Conservation (phyloP, 2,329 filamentous ascomycete genomes). For the Talaromyces sp. region DNA sequence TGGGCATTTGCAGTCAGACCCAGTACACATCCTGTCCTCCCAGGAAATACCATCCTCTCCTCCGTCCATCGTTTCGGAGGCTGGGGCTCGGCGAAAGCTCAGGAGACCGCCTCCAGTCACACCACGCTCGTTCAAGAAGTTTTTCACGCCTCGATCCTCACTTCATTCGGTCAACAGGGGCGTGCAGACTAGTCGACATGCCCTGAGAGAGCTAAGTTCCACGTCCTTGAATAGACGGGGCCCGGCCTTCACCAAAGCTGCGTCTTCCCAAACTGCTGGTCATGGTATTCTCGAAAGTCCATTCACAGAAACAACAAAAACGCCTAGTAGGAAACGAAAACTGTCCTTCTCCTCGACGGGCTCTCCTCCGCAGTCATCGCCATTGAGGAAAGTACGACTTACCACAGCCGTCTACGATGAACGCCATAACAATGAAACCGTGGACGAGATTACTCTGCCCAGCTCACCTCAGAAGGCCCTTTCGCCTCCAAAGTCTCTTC, state of each 20-base stretch:
- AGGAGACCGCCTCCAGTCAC: conserved; percentile 44
- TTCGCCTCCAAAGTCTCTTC: conserved; percentile 7
- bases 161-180: conserved; percentile 28
- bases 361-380: conserved; percentile 46
- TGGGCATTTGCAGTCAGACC: conserved; percentile 6
- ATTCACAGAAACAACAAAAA: conserved; percentile 25
- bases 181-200: conserved; percentile 39
- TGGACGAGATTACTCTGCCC: conserved; percentile 21
- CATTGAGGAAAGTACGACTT: conserved; percentile 37
- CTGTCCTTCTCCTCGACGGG: conserved; percentile 39
- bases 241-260: conserved; percentile 34
- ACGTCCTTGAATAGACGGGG: conserved; percentile 38
- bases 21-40: conserved; percentile 10
- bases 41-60: conserved; percentile 37
- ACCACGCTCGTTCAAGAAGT: conserved; percentile 45
- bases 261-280: conserved; percentile 12
- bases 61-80: conserved; percentile 35
- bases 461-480: background rate
- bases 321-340: conserved; percentile 41
- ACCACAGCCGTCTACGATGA: conserved; percentile 26
- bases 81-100: conserved; percentile 29
- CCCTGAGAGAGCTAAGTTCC: conserved; percentile 38
- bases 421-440: conserved; percentile 17
- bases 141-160: conserved; percentile 45
- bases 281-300: conserved; percentile 21